Base-by-base conservation (phyloP, 495 filamentous ascomycete species). In the Terfezia boudieri region DNA sequence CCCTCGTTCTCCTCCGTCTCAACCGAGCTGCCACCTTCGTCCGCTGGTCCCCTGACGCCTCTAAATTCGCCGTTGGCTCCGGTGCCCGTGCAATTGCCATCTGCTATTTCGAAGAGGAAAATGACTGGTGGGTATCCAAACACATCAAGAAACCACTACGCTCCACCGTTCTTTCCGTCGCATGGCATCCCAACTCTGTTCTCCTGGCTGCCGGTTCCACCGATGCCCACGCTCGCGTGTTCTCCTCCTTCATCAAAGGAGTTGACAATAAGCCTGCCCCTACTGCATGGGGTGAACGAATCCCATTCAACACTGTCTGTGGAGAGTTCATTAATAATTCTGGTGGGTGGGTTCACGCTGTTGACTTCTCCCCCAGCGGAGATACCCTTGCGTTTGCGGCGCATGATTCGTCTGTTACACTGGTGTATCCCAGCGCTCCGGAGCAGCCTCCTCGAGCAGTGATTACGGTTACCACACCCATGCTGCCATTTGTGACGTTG, bases 71-170 rank as follows among this genome's bases (percentile, higher is more conserved):
- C 46, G 90, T 94, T 22, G 92, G 90, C 55, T 95, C 88, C 37
- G 90, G 90, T 56, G 90, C 93, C 57, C 78, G 92, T 54, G 81
- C 92, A 54, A 94, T 98, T 62, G 84, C 90, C n/a, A 78, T 95
- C 60, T 98, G 90, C 73, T 95, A 95, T 72, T 98, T 96, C 60
- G 90, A 98, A 63, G 82, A 90, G 64, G 92, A 96, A 69, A 95
- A 96, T 66, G 86, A 96, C 71, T 96, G 92, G 92, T 98, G 90
- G 90, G 89, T 96, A 8, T 94, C 87, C 37, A 98, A 96, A 73
- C 90, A 98, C 68, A 68, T 98, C 56, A 95, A 94, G 76, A 96
- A 95, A 73, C 90, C 92, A 7, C 90, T 96, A 61, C 84, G 90
- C 52, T 89, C 83, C 63, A 98, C 90, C 49, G 84, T 98, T 60